These are phyloP conservation scores for Vigna nakashimae DNA, from an alignment of 306 rosid genomes.

Conservation along the genomic window DNA sequence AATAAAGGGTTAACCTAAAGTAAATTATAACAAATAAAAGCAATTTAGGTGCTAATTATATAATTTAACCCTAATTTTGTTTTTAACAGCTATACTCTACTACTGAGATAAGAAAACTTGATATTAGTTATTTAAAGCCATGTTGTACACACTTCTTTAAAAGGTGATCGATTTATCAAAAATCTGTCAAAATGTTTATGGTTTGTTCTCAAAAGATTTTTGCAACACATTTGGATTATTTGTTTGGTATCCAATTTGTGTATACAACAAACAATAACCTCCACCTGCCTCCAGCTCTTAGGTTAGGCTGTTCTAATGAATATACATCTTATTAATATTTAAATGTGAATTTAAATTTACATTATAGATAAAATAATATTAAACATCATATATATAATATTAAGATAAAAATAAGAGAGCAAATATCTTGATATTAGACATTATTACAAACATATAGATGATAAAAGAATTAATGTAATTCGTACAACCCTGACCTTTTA, in stretches of 20 bases:
- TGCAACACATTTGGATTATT: constrained; percentile 7
- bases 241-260: background rate
- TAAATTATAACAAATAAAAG: too few species aligned
- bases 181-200: background rate
- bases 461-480: constrained; percentile 12
- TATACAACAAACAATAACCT: constrained; percentile 3
- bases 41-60: too few species aligned
- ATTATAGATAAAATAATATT: background rate
- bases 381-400: background rate
- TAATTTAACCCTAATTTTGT: too few species aligned
- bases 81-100: too few species aligned
- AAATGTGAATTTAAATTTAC: too few species aligned
- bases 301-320: constrained; percentile 28
- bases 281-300: constrained; percentile 38
- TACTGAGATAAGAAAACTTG: too few species aligned
- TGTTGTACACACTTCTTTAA: too few species aligned
- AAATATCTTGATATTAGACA: constrained; percentile 28
- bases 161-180: too few species aligned
- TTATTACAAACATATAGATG: background rate
- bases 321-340: background rate
- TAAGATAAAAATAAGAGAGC: background rate
- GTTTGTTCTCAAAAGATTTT: constrained; percentile 5
- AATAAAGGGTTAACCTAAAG: too few species aligned
- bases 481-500: background rate
- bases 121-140: too few species aligned